Evolutionary conservation across 2,329 filamentous ascomycete genomes (phyloP).

Genomic region (Trichoderma hamatum): DNA sequence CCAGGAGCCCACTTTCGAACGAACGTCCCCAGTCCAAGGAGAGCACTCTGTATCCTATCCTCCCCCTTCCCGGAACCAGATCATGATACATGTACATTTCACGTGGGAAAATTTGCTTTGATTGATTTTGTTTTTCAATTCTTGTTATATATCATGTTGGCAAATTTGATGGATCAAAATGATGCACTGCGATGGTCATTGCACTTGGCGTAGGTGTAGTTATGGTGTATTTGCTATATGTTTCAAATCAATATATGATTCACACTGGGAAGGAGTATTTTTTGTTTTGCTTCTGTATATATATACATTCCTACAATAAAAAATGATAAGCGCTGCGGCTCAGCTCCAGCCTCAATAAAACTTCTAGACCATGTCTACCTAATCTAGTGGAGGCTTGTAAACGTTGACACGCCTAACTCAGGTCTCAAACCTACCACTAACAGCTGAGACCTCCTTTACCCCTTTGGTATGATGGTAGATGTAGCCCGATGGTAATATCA

Average conservation of each 20-base stretch:
- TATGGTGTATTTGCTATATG: background rate
- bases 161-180: background rate
- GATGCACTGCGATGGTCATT: slow-evolving; percentile 11
- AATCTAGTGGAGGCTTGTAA: too few species aligned
- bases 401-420: too few species aligned
- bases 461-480: too few species aligned
- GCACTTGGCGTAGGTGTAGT: slow-evolving; percentile 17
- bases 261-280: background rate
- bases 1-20: slow-evolving; percentile 34
- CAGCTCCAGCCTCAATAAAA: background rate
- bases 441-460: too few species aligned
- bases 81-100: background rate
- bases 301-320: background rate
- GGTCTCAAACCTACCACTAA: too few species aligned
- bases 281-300: background rate
- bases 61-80: slow-evolving; percentile 42
- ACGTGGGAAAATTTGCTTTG: background rate
- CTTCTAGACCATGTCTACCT: background rate
- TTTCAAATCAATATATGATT: slow-evolving; percentile 16
- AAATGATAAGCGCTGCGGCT: background rate
- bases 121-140: background rate
- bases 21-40: slow-evolving; percentile 35
- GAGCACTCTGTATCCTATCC: slow-evolving; percentile 45
- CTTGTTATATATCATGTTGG: background rate
- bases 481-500: too few species aligned